Conservation (phyloP, 1,139 yeast species). For the Protomyces lactucae-debilis region DNA sequence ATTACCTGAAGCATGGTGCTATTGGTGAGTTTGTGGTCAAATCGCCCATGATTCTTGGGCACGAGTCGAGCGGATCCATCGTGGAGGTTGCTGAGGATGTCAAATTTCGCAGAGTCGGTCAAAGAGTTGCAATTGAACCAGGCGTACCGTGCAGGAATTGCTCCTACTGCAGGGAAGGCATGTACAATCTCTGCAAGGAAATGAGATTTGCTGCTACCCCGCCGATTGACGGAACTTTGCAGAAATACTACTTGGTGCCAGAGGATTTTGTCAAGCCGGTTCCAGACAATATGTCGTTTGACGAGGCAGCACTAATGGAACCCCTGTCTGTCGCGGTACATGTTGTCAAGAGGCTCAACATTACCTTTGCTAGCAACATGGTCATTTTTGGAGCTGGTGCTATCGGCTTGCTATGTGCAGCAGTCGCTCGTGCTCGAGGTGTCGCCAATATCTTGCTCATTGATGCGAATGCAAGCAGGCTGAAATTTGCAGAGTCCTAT, state of each 20-base stretch:
- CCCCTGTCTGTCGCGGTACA: conserved; percentile 82
- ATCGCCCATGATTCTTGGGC: conserved; percentile 57
- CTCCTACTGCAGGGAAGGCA: conserved; percentile 65
- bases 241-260: conserved; percentile 68
- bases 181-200: conserved; percentile 72
- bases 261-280: conserved; percentile 76
- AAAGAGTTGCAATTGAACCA: conserved; percentile 60
- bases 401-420: conserved; percentile 70
- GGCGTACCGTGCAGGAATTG: conserved; percentile 71
- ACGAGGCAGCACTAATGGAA: conserved; percentile 79
- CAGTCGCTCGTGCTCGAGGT: conserved; percentile 69
- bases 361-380: conserved; percentile 61
- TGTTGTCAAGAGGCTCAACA: conserved; percentile 57
- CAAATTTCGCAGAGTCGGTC: conserved; percentile 49
- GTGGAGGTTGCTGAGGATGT: conserved; percentile 59
- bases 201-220: conserved; percentile 90
- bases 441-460: conserved; percentile 58
- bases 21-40: conserved; percentile 55
- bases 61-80: conserved; percentile 58
- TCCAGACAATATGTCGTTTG: conserved; percentile 68
- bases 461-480: conserved; percentile 55
- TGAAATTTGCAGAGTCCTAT: conserved; percentile 42
- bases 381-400: conserved; percentile 85
- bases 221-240: conserved; percentile 62
- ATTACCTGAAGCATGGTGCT: conserved; percentile 71